A percentile compares a stretch with the other conserved stretches of the same genome.
These are phyloP conservation scores for Pseudogymnoascus sp. DNA, from an alignment of 2,329 filamentous ascomycete genomes.

Conservation along the genomic window DNA sequence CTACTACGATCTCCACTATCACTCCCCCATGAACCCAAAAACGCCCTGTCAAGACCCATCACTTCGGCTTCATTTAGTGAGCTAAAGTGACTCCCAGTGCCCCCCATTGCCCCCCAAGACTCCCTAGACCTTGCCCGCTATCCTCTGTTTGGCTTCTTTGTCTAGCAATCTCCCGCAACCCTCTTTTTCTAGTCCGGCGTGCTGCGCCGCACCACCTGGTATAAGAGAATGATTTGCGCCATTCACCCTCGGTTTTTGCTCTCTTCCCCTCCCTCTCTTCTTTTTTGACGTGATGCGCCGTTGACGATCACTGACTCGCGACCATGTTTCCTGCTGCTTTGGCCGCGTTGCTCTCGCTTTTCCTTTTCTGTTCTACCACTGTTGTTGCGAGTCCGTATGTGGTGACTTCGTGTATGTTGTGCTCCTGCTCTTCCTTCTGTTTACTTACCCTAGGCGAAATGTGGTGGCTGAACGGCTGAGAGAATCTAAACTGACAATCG, in stretches of 20 bases:
- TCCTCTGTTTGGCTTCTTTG: neutral
- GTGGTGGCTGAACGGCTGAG: neutral
- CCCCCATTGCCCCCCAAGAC: neutral
- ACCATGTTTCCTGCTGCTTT: conserved; percentile 5
- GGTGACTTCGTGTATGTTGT: neutral
- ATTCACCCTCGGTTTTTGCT: neutral
- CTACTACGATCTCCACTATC: neutral
- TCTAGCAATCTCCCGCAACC: neutral
- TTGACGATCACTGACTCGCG: neutral
- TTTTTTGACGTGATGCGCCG: neutral
- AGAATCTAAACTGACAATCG: neutral
- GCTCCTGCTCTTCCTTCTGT: neutral
- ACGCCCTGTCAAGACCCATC: neutral
- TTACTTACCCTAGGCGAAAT: neutral
- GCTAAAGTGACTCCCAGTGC: too few relatives aligned
- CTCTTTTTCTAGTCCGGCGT: neutral
- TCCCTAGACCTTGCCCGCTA: neutral
- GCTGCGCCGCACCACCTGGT: neutral
- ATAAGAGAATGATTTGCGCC: neutral
- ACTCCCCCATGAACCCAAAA: neutral
- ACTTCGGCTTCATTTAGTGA: neutral
- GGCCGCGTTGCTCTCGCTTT: conserved; percentile 5
- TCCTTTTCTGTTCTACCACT: neutral
- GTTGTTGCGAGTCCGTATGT: neutral
- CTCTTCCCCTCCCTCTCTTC: neutral